Evolutionary conservation across 2,329 filamentous ascomycete species (phyloP).

Genomic region (Aspergillus fischeri): DNA sequence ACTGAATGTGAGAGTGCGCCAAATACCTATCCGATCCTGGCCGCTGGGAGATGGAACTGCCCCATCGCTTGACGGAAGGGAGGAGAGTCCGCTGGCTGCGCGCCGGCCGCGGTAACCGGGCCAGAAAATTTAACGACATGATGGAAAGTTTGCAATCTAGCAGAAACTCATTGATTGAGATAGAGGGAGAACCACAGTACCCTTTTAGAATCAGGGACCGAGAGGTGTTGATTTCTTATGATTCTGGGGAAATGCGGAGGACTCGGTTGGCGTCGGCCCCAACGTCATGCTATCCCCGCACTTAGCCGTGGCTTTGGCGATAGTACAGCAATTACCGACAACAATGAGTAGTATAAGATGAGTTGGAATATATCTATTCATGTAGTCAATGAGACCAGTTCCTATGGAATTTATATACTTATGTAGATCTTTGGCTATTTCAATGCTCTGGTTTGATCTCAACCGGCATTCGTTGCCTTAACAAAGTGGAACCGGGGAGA

Average conservation of each 20-base stretch:
- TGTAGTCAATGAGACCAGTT: not conserved
- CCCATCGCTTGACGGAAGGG: conserved; percentile 40
- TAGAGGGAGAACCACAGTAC: conserved; percentile 1
- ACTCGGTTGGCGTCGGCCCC: conserved; percentile 28
- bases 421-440: not conserved
- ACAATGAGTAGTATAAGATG: not conserved
- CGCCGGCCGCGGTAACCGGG: conserved; percentile 4
- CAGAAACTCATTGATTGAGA: conserved; percentile 1
- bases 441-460: not conserved
- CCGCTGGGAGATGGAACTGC: conserved; percentile 52
- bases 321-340: not conserved
- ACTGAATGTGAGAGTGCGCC: not conserved
- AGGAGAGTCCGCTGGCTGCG: conserved; percentile 6
- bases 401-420: not conserved
- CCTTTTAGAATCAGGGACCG: not conserved
- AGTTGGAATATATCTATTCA: not conserved
- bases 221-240: not conserved
- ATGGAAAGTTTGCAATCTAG: not conserved
- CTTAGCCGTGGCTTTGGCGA: not conserved
- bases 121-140: conserved; percentile 9
- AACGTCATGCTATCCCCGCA: conserved; percentile 1
- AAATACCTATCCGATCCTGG: conserved; percentile 58
- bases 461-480: not conserved
- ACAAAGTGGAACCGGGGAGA: too few relatives aligned
- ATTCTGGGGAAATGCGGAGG: conserved; percentile 12